Conservation (phyloP, 2,329 filamentous ascomycete genomes). For the Ceratocystis colombiana region DNA sequence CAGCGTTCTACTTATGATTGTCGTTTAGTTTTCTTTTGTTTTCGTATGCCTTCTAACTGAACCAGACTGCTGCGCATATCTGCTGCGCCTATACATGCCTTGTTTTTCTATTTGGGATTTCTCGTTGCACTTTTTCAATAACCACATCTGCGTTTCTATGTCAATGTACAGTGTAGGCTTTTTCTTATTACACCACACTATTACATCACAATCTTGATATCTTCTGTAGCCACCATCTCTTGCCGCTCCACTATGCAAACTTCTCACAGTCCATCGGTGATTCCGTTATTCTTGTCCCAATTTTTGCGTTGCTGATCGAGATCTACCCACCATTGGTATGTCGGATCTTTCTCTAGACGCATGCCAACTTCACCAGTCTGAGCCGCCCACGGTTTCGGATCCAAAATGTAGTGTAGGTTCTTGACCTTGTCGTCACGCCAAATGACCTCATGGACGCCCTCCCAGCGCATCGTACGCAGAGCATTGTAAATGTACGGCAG, state of each 20-base stretch:
- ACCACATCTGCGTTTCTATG: neutral
- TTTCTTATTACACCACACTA: too few species aligned
- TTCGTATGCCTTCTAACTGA: conserved; percentile 9
- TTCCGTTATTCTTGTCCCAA: conserved; percentile 35
- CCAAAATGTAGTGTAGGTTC: conserved; percentile 52
- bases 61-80: conserved; percentile 18
- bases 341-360: conserved; percentile 39
- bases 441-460: conserved; percentile 44
- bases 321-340: conserved; percentile 48
- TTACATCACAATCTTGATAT: neutral
- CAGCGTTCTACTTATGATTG: conserved; percentile 1
- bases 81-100: conserved; percentile 10
- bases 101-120: neutral
- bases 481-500: conserved; percentile 54
- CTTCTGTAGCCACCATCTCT: neutral
- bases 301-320: conserved; percentile 38
- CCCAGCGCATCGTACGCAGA: conserved; percentile 49
- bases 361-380: conserved; percentile 39
- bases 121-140: conserved; percentile 4
- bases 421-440: conserved; percentile 51
- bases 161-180: neutral
- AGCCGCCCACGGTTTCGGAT: conserved; percentile 52
- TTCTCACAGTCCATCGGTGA: conserved; percentile 27
- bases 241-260: too few species aligned
- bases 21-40: neutral